Evolutionary conservation across 2,329 filamentous ascomycete genomes (phyloP).

Genomic region (Berkeleyomyces rouxiae): DNA sequence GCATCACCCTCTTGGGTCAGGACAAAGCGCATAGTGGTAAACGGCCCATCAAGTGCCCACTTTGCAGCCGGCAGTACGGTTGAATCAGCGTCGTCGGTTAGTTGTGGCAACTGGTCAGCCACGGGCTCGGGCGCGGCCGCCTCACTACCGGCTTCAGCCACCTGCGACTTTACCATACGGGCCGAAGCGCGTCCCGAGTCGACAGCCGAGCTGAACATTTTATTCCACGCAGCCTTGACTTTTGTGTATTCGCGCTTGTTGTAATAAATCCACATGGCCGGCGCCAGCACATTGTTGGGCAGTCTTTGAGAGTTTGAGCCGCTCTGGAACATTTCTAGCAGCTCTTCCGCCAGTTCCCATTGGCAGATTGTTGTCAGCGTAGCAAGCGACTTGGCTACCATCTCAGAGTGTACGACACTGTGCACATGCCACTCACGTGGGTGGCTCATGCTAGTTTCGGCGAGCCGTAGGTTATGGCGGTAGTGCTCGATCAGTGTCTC

Average conservation of each 20-base stretch:
- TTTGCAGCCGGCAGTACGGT: slow-evolving; percentile 26
- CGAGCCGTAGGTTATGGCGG: slow-evolving; percentile 15
- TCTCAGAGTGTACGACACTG: slow-evolving; percentile 14
- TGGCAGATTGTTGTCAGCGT: slow-evolving; percentile 24
- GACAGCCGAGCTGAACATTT: slow-evolving; percentile 24
- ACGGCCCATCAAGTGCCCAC: slow-evolving; percentile 31
- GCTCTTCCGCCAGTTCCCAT: slow-evolving; percentile 37
- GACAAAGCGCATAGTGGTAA: slow-evolving; percentile 33
- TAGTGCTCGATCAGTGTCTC: slow-evolving; percentile 20
- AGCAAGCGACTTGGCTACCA: slow-evolving; percentile 21
- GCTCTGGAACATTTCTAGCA: slow-evolving; percentile 37
- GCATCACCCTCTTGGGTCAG: slow-evolving; percentile 26
- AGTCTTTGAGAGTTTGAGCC: slow-evolving; percentile 20
- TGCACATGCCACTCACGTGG: slow-evolving; percentile 17
- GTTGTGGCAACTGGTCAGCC: slow-evolving; percentile 1
- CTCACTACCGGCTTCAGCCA: slow-evolving; percentile 24
- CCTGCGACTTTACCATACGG: slow-evolving; percentile 17
- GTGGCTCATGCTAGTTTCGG: slow-evolving; percentile 15
- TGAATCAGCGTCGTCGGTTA: not conserved
- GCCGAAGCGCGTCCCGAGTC: slow-evolving; percentile 6
- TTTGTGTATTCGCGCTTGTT: slow-evolving; percentile 39
- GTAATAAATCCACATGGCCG: slow-evolving; percentile 52
- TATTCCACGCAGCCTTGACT: slow-evolving; percentile 50
- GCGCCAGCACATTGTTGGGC: slow-evolving; percentile 39
- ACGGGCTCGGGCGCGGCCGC: slow-evolving; percentile 14